These are phyloP conservation scores for Setaria viridis DNA, from an alignment of 202 grass and related monocot genomes.

Conservation along the genomic window DNA sequence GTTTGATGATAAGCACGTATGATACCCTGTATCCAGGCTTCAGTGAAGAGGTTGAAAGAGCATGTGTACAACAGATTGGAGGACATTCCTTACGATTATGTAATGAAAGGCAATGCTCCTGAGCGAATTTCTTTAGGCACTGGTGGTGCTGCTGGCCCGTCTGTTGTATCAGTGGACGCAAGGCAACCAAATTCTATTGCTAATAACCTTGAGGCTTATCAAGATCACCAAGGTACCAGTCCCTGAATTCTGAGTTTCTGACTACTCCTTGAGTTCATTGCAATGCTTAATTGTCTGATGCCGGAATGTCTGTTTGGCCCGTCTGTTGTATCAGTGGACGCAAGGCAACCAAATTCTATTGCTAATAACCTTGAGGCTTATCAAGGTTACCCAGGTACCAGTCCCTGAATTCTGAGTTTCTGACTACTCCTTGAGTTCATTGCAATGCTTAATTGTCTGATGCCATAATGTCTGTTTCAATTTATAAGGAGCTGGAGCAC, in stretches of 20 bases:
- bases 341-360: neutral
- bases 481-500: neutral
- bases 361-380: neutral
- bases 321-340: neutral
- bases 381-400: neutral
- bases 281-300: neutral
- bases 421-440: neutral
- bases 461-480: neutral
- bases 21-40: neutral
- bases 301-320: neutral
- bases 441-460: neutral
- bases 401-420: neutral
- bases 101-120: conserved; percentile 22
- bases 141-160: neutral
- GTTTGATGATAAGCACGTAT: neutral
- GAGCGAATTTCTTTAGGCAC: neutral
- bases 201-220: neutral
- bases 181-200: neutral
- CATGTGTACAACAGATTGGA: neutral
- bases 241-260: neutral
- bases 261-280: too few species aligned
- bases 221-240: neutral
- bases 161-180: neutral
- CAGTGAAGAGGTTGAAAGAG: neutral
- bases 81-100: neutral